Base-by-base conservation (phyloP, 345 rosid genomes). In the Populus simonii region DNA sequence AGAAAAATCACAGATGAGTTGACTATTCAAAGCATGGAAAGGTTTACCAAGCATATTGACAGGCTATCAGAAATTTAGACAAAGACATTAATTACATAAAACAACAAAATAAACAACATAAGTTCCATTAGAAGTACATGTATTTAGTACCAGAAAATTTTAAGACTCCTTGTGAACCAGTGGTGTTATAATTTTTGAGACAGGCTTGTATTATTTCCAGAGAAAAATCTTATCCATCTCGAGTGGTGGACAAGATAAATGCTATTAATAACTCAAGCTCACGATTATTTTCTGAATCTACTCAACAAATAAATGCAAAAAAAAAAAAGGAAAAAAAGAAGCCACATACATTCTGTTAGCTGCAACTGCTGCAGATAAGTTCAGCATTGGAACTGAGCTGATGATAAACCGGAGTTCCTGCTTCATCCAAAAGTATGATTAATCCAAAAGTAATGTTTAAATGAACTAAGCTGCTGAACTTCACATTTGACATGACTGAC, bases 331-430 rank as follows among this genome's bases (percentile, higher is more conserved):
- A 20, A 69, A 76, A 18, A 66, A 39, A 31, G 72, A 8, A 36
- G 70, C 25, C 53, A 76, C 88, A 57, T 91, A 95, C 98, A 96
- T 88, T 85, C 98, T 89, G 89, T 86, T 91, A 68, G 94, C 98
- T 82, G 94, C 90, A 85, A 92, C 88, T 75, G 98, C 98, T 3
- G 98, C 99, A 33, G 93, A 88, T 78, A 96, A 89, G 90, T 96
- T 96, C 85, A 96, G 86, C 82, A 96, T 87, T 76, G 99, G 99
- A 87, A 96, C 88, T 66, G 98, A 86, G 81, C 91, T 89, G 84
- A 96, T 91, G 72, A 96, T 92, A 81, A 96, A 96, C 41, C 99
- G 94, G 41, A 92, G 99, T 85, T 96, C 99, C 98, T 96, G 90
- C 88, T 83, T 72, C 76, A 80, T 70, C 74, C 15, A 79, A 72